Conservation (phyloP, 2,329 filamentous ascomycete genomes). For the Phaeosphaeriaceae sp. region DNA sequence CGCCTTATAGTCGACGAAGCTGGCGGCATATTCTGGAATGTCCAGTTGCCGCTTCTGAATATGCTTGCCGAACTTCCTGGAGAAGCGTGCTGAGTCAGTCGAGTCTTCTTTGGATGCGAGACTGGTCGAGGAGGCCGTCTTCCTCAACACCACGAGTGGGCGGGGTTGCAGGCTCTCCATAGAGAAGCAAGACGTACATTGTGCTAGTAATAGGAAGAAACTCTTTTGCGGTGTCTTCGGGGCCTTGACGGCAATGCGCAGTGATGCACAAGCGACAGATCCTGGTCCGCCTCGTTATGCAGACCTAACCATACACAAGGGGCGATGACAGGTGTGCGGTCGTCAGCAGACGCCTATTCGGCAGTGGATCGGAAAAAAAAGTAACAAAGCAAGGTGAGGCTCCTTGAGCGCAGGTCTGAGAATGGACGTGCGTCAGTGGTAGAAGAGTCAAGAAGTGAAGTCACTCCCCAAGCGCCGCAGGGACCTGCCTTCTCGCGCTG, state of each 20-base stretch:
- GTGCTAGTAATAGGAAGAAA: conserved; percentile 36
- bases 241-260: conserved; percentile 31
- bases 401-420: conserved; percentile 22
- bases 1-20: conserved; percentile 99
- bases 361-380: conserved; percentile 31
- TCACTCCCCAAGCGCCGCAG: conserved; percentile 32
- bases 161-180: conserved; percentile 44
- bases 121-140: conserved; percentile 45
- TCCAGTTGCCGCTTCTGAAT: conserved; percentile 99
- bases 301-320: conserved; percentile 45
- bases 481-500: conserved; percentile 25
- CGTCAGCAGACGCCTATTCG: conserved; percentile 39
- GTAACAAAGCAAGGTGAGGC: conserved; percentile 30
- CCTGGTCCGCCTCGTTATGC: conserved; percentile 27
- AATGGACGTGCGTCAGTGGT: conserved; percentile 38
- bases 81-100: conserved; percentile 48
- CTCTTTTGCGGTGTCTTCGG: conserved; percentile 23
- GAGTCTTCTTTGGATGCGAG: conserved; percentile 47
- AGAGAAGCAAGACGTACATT: conserved; percentile 47
- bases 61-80: conserved; percentile 99
- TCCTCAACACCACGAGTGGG: conserved; percentile 38
- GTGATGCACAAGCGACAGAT: conserved; percentile 41
- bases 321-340: conserved; percentile 34
- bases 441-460: conserved; percentile 39
- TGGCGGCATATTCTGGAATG: conserved; percentile 98